Percentiles rank a stretch among this genome's conserved stretches.
Evolutionary conservation across 441 rosid genomes (phyloP).

Genomic region (Melastoma candidum): DNA sequence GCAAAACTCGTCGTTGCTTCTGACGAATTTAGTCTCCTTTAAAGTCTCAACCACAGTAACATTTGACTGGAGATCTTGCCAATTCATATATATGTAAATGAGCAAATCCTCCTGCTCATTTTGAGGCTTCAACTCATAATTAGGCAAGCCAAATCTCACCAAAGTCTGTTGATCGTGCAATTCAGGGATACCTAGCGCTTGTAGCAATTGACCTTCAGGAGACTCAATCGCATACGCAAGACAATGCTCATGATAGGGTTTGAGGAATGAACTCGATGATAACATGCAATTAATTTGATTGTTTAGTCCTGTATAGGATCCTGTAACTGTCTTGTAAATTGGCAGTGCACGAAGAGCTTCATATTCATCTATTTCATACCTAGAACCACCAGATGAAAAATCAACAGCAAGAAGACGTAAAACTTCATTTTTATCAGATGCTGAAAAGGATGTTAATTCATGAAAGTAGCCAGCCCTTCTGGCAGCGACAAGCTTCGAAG

Average conservation of each 20-base stretch:
- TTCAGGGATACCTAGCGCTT: slow-evolving; percentile 82
- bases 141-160: slow-evolving; percentile 83
- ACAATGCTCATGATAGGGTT: slow-evolving; percentile 71
- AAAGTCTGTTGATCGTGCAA: slow-evolving; percentile 81
- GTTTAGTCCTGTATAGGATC: slow-evolving; percentile 56
- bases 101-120: slow-evolving; percentile 80
- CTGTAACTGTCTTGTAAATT: slow-evolving; percentile 70
- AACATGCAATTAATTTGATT: slow-evolving; percentile 65
- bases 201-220: slow-evolving; percentile 53
- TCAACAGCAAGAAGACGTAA: slow-evolving; percentile 78
- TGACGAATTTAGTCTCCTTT: slow-evolving; percentile 77
- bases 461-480: slow-evolving; percentile 70
- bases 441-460: slow-evolving; percentile 55
- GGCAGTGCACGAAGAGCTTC: slow-evolving; percentile 78
- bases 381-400: slow-evolving; percentile 50
- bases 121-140: slow-evolving; percentile 63
- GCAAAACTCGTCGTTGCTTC: slow-evolving; percentile 73
- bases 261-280: slow-evolving; percentile 76
- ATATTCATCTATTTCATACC: slow-evolving; percentile 63
- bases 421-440: slow-evolving; percentile 63
- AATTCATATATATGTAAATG: slow-evolving; percentile 52
- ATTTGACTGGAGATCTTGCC: slow-evolving; percentile 73
- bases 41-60: slow-evolving; percentile 74
- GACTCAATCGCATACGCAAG: slow-evolving; percentile 65
- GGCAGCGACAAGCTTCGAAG: slow-evolving; percentile 81